phyloP scores from a whole-genome alignment of 306 rosid genomes.

The Morella rubra region DNA sequence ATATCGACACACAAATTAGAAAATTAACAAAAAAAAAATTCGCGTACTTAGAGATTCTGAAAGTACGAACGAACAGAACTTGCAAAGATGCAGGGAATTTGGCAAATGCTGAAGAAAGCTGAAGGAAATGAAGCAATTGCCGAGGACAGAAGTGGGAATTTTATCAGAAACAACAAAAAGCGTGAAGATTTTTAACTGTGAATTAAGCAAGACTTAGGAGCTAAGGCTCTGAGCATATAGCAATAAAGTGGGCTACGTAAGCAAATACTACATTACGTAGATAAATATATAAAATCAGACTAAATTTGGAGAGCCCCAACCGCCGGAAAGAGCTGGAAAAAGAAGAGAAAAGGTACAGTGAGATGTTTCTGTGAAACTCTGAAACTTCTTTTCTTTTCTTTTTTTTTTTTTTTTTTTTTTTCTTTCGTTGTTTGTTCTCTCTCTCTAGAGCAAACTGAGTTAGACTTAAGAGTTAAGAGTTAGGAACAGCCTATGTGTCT shows the following conservation, averaged over 20 bases:
- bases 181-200: not conserved
- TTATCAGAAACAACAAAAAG: conserved; percentile 23
- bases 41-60: not conserved
- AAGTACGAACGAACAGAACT: conserved; percentile 22
- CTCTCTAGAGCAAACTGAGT: too few species aligned
- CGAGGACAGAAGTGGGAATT: conserved; percentile 12
- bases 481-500: too few species aligned
- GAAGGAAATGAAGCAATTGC: conserved; percentile 26
- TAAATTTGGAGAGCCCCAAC: conserved; percentile 33
- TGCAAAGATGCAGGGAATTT: conserved; percentile 31
- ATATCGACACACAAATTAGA: conserved; percentile 4
- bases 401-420: not conserved
- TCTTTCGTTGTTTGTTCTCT: not conserved
- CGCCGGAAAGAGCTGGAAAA: conserved; percentile 37
- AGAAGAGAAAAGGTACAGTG: conserved; percentile 27
- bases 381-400: not conserved
- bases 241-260: conserved; percentile 37
- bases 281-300: not conserved
- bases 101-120: conserved; percentile 51
- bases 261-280: conserved; percentile 38
- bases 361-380: conserved; percentile 29
- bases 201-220: too few species aligned
- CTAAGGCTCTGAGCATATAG: not conserved
- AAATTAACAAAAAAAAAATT: not conserved
- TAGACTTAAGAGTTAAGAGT: too few species aligned